phyloP scores from a whole-genome alignment of 495 filamentous ascomycete genomes.

The Opeltia flavorubescens region DNA sequence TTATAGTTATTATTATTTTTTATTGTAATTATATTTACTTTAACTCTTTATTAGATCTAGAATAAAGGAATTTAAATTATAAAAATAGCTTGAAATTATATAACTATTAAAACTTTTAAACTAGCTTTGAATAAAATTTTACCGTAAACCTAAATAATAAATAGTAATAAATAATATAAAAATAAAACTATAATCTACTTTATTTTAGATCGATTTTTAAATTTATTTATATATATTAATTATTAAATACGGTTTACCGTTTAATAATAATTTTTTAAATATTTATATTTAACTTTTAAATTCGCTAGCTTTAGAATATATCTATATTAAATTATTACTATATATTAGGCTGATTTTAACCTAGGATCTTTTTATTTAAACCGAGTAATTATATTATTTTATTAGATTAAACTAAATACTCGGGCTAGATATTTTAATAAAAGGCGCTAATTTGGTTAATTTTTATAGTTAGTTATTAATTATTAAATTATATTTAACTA shows the following conservation, averaged over 20 bases:
- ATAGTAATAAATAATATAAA: conserved; percentile 98
- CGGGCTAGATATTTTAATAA: too few species aligned
- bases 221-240: conserved; percentile 35
- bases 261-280: conserved; percentile 16
- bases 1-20: too few species aligned
- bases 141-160: conserved; percentile 75
- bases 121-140: conserved; percentile 75
- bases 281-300: conserved; percentile 29
- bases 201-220: conserved; percentile 62
- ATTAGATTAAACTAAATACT: too few species aligned
- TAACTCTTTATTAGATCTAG: conserved; percentile 98
- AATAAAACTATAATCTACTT: conserved; percentile 91
- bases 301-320: conserved; percentile 51
- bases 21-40: too few species aligned
- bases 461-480: too few species aligned
- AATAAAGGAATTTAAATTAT: conserved; percentile 88
- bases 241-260: conserved; percentile 31
- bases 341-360: too few species aligned
- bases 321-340: too few species aligned
- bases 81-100: conserved; percentile 98
- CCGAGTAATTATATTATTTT: too few species aligned
- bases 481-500: too few species aligned
- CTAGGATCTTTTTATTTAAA: too few species aligned
- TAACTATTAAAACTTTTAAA: conserved; percentile 76
- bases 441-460: too few species aligned